Percentiles rank a stretch among this genome's conserved stretches.
Conservation (phyloP, 2,329 filamentous ascomycete genomes). For the Botrytis byssoidea region DNA sequence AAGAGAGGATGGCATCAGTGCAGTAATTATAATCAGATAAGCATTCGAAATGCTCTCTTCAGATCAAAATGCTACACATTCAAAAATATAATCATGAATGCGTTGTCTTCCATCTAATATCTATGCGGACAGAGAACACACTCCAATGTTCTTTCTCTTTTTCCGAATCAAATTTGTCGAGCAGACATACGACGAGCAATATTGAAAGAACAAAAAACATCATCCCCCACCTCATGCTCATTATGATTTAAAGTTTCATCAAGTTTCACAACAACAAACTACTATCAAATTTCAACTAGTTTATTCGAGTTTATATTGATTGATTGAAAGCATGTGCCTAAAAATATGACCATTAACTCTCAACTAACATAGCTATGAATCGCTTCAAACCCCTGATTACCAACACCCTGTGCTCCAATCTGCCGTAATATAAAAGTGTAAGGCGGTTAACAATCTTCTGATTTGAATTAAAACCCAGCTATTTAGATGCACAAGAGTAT, state of each 20-base stretch:
- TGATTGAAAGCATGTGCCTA: neutral
- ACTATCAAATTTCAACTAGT: neutral
- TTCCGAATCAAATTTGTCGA: neutral
- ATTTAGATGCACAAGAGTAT: conserved; percentile 17
- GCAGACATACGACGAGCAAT: neutral
- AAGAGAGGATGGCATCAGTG: neutral
- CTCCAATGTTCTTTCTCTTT: neutral
- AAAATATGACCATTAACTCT: neutral
- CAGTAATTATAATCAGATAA: neutral
- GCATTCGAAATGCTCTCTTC: neutral
- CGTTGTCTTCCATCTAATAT: neutral
- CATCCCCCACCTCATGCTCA: neutral
- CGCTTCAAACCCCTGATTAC: neutral
- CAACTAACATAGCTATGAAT: neutral
- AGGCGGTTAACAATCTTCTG: neutral
- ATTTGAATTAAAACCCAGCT: neutral
- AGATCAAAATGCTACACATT: neutral
- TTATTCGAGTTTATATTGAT: neutral
- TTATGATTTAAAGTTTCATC: neutral
- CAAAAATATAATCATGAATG: neutral
- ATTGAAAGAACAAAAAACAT: neutral
- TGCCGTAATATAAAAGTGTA: neutral
- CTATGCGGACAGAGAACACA: neutral
- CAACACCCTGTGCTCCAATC: neutral
- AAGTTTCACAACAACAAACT: neutral